These are phyloP conservation scores for Barnettozyma californica DNA, from an alignment of 805 yeast genomes.

Conservation along the genomic window DNA sequence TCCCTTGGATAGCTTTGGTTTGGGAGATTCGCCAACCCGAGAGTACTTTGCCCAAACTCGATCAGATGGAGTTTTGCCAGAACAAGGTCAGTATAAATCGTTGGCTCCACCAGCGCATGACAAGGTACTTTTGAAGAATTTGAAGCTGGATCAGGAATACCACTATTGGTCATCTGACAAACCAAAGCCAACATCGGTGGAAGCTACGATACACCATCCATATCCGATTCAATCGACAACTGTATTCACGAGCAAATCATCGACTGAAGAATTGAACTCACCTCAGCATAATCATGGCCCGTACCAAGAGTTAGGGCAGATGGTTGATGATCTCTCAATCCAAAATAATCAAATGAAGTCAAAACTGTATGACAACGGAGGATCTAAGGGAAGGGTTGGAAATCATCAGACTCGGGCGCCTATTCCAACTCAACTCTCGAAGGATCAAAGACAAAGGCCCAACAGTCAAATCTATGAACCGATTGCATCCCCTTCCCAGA, in stretches of 20 bases:
- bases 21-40: conserved; percentile 3
- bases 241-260: neutral
- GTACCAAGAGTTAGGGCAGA: conserved; percentile 28
- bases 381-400: neutral
- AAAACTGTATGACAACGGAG: conserved; percentile 13
- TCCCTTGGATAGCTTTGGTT: conserved; percentile 22
- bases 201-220: no score
- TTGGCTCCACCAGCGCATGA: conserved; percentile 12
- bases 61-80: neutral
- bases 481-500: conserved; percentile 2
- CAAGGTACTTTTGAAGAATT: neutral
- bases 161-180: conserved; percentile 15
- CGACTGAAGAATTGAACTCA: neutral
- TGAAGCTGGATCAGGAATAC: conserved; percentile 6
- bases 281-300: conserved; percentile 5
- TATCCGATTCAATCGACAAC: neutral
- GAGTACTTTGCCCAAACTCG: neutral
- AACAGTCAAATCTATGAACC: conserved; percentile 6
- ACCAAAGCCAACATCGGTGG: neutral
- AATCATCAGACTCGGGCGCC: neutral
- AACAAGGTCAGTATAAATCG: conserved; percentile 8
- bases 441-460: conserved; percentile 1
- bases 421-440: neutral
- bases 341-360: conserved; percentile 22
- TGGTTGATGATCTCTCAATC: conserved; percentile 31